Base-by-base conservation (phyloP, 2,329 filamentous ascomycete species). In the Aspergillus sp. region DNA sequence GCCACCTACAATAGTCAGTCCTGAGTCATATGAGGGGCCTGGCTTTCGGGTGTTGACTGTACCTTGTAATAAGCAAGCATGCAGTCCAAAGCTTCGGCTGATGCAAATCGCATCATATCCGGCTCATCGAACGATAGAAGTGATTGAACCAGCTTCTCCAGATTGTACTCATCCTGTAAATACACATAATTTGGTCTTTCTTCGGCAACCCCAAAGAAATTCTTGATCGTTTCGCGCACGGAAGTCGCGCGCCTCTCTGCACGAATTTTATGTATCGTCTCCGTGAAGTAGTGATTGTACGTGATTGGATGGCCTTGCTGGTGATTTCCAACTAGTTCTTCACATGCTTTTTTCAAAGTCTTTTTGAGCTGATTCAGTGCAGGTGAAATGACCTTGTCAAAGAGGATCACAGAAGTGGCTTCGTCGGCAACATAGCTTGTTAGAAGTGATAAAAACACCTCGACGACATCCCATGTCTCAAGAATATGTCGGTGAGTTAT, bases 361-460 rank as follows among this genome's bases (percentile, higher is more conserved):
- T 80, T 71, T 65, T 84, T 84, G 0, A 64, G 57, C 0, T 36
- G 78, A 64, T 19, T 15, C 4, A 86, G 72, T 7, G 76, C 73
- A 12, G 73, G 77, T 15, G 79, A 70, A 17, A 85, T 70, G 12
- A 79, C 73, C 5, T 76, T 63, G 15, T 65, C 64, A 4, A 74
- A 55, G 3, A 85, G 66, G 3, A 71, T 72, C 10, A 72, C 70
- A 0, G 75, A 70, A 23, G 81, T 79, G 13, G 79, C 74, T 0
- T 60, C 58, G 23, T 82, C 76, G 2, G 32, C 32, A 15, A 36
- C 32, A 36, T 5, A 36, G 2, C 10, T 3, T 36, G 32, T 36
- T 2, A 36, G 79, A 74, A 17, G 80, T 66, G 13, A 4, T 72
- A 63, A 41, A 81, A 81, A 79, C 0, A 62, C 47, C 2, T 47